These are phyloP conservation scores for Stentor roeselii DNA, from an alignment of 73 alveolate genomes.

Conservation along the genomic window DNA sequence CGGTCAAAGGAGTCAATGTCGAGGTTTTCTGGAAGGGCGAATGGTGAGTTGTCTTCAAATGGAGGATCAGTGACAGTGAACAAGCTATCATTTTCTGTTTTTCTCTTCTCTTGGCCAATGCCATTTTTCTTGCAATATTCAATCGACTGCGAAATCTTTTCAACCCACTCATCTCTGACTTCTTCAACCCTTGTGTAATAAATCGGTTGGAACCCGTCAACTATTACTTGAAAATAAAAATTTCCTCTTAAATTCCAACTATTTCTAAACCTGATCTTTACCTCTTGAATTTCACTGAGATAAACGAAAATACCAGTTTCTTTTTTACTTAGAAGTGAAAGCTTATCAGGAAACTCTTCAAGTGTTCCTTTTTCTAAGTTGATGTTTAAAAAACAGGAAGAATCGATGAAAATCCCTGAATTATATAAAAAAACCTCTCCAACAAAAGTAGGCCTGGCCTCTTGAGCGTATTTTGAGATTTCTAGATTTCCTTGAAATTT, in stretches of 20 bases:
- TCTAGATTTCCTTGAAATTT: neutral
- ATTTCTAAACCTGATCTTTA: too few species aligned
- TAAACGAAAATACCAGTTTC: neutral
- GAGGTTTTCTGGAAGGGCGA: neutral
- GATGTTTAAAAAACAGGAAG: neutral
- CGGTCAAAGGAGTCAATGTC: neutral
- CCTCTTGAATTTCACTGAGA: too few species aligned
- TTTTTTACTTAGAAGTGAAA: neutral
- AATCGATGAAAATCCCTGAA: neutral
- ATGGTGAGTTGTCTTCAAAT: neutral
- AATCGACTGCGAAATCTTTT: neutral
- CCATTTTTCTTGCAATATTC: neutral
- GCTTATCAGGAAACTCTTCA: slow-evolving; percentile 8
- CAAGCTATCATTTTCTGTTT: neutral
- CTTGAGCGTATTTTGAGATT: neutral
- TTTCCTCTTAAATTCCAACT: neutral
- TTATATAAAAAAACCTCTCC: neutral
- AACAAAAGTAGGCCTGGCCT: neutral
- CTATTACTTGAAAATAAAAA: neutral
- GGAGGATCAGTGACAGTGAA: neutral
- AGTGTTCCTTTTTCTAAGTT: slow-evolving; percentile 18
- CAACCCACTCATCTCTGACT: neutral
- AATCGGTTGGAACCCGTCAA: neutral
- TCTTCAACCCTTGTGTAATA: neutral
- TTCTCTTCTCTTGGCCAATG: neutral